Evolutionary conservation across 179 eudicot species (phyloP), one percentile per base, ranked within the genome.

Genomic region (Patellifolia procumbens): DNA sequence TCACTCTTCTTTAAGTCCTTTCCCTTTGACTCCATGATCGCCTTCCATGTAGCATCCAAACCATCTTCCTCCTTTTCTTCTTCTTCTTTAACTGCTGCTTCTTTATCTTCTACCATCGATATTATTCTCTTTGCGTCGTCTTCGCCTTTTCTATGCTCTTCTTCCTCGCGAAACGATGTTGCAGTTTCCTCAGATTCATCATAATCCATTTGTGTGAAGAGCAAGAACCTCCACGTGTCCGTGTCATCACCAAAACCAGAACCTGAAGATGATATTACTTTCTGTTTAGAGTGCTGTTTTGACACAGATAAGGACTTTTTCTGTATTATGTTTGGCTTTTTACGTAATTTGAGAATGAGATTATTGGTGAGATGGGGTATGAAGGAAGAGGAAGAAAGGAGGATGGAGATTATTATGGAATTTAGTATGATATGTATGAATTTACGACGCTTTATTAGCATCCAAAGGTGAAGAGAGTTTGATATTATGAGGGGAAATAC

Each of bases 21-120:
- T 7, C 19, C 31, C 22, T 71, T 31, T 5, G 74, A 31, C 45
- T 53, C 62, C 74, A 71, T 71, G 62, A 71, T 71, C 12, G 74
- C 74, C 31, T 71, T 32, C 74, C 74, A 71, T 8, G 74, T 71
- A 4, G 60, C 74, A 16, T 71, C 74, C 62, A 71, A 49, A 32
- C 19, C 31, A 15, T 52, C 31, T 2, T 13, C 74, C 61, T 46
- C 72, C 24, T 3, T 26, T 32, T 28, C 53, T 29, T 22, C n/a
- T n/a, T 26, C 72, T 46, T 15, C 22, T 16, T 45, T n/a, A n/a
- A n/a, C n/a, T n/a, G n/a, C 39, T 28, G 2, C 37, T 20, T 31
- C 42, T 31, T 31, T 32, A 4, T 16, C 45, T 20, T 51, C 61
- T 6, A 11, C 52, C n/a, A n/a, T n/a, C n/a, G n/a, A n/a, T 19